Percentiles rank a stretch among this genome's conserved stretches.
phyloP scores from a whole-genome alignment of 176 grass and related monocot genomes.

The Canna indica region DNA sequence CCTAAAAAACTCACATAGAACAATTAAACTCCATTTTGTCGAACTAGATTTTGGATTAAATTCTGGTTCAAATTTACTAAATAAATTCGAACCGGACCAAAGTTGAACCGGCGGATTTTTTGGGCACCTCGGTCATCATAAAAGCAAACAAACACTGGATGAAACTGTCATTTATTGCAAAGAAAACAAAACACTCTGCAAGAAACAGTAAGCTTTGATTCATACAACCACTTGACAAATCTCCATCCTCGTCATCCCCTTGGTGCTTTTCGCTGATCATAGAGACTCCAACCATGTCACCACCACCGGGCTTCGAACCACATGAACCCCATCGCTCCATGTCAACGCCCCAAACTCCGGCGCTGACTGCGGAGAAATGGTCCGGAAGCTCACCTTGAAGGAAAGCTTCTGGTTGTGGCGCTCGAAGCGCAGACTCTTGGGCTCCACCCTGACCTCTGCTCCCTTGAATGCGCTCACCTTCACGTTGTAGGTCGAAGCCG shows the following conservation, averaged over 20 bases:
- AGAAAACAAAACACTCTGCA: background rate
- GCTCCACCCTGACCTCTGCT: conserved; percentile 49
- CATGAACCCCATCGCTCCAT: conserved; percentile 67
- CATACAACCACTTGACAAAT: background rate
- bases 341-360: conserved; percentile 77
- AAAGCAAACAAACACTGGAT: background rate
- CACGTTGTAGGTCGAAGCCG: conserved; percentile 50
- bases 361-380: conserved; percentile 40
- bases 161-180: background rate
- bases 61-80: no score
- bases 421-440: conserved; percentile 50
- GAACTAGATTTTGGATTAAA: no score
- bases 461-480: conserved; percentile 58
- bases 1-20: no score
- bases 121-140: no score
- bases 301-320: conserved; percentile 46
- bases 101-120: no score
- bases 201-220: background rate
- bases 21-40: no score
- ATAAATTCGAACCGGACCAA: no score
- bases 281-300: conserved; percentile 61
- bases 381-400: conserved; percentile 62
- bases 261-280: conserved; percentile 28
- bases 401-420: conserved; percentile 61
- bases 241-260: conserved; percentile 1